phyloP scores from a whole-genome alignment of 495 filamentous ascomycete genomes.

The Thozetella sp. region DNA sequence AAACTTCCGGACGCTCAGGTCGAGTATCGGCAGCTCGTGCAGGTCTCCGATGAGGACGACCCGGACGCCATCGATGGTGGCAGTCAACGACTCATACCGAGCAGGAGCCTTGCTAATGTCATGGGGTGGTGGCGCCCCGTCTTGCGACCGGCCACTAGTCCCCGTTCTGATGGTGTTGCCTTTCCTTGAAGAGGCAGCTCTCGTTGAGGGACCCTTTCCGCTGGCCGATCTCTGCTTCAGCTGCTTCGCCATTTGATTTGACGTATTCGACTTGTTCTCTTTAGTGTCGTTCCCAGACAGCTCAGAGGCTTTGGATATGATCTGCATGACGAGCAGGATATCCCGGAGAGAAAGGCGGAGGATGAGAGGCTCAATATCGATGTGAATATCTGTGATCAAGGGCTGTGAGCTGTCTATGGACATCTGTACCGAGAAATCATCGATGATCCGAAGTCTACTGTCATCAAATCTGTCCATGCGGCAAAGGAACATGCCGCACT shows the following conservation, averaged over 20 bases:
- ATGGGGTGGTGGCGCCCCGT: slow-evolving; percentile 20
- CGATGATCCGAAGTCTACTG: slow-evolving; percentile 83
- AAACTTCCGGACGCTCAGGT: slow-evolving; percentile 93
- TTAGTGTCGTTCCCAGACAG: slow-evolving; percentile 66
- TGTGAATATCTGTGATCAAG: slow-evolving; percentile 73
- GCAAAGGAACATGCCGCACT: slow-evolving; percentile 97
- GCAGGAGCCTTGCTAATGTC: slow-evolving; percentile 31
- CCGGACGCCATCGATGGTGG: slow-evolving; percentile 83
- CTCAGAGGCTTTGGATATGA: slow-evolving; percentile 89
- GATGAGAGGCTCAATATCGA: slow-evolving; percentile 91
- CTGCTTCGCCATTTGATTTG: slow-evolving; percentile 65
- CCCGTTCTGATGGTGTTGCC: slow-evolving; percentile 11
- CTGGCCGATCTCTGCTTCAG: slow-evolving; percentile 68
- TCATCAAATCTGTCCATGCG: slow-evolving; percentile 97
- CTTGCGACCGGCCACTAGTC: slow-evolving; percentile 5
- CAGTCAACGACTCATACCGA: slow-evolving; percentile 77
- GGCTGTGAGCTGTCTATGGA: slow-evolving; percentile 82
- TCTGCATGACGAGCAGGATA: slow-evolving; percentile 91
- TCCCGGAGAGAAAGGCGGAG: slow-evolving; percentile 89
- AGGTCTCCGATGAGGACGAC: slow-evolving; percentile 93
- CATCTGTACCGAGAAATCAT: slow-evolving; percentile 90
- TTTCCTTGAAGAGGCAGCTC: slow-evolving; percentile 36
- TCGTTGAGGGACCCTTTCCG: slow-evolving; percentile 63
- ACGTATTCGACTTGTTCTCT: slow-evolving; percentile 27
- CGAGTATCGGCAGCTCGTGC: slow-evolving; percentile 91